These are phyloP conservation scores for Coffea humblotiana DNA, from an alignment of 305 asterid species.

Conservation along the genomic window DNA sequence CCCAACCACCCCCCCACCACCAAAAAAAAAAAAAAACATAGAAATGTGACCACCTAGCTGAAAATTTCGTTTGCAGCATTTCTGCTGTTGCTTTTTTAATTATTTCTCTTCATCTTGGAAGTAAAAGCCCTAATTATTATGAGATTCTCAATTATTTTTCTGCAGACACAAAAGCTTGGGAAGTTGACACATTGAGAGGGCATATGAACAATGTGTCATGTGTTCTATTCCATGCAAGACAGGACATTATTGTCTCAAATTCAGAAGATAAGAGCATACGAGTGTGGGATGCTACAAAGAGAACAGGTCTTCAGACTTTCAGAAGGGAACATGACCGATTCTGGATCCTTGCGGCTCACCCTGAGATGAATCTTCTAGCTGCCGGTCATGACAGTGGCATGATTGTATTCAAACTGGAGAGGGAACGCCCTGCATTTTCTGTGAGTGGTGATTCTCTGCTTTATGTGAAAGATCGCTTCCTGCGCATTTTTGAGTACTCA, in stretches of 20 bases:
- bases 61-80: neutral
- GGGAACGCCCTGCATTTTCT: slow-evolving; percentile 91
- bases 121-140: neutral
- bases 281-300: slow-evolving; percentile 64
- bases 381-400: slow-evolving; percentile 97
- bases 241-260: slow-evolving; percentile 76
- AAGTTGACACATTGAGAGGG: slow-evolving; percentile 94
- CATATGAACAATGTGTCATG: slow-evolving; percentile 95
- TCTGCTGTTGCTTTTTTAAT: neutral
- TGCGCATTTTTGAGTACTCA: slow-evolving; percentile 40
- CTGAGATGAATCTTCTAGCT: slow-evolving; percentile 92
- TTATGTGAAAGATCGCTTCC: slow-evolving; percentile 70
- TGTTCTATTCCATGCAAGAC: slow-evolving; percentile 81
- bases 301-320: slow-evolving; percentile 91
- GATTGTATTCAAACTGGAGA: slow-evolving; percentile 87
- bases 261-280: slow-evolving; percentile 84
- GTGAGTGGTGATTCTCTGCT: slow-evolving; percentile 65
- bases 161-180: slow-evolving; percentile 98
- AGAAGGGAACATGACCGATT: slow-evolving; percentile 93
- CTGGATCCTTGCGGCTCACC: slow-evolving; percentile 90
- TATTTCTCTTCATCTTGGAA: slow-evolving; percentile 2
- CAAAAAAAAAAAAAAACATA: neutral
- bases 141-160: slow-evolving; percentile 9
- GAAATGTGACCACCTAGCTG: neutral
- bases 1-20: no score